These are phyloP conservation scores for Teratosphaeriaceae sp. DNA, from an alignment of 2,329 filamentous ascomycete species.

Conservation along the genomic window DNA sequence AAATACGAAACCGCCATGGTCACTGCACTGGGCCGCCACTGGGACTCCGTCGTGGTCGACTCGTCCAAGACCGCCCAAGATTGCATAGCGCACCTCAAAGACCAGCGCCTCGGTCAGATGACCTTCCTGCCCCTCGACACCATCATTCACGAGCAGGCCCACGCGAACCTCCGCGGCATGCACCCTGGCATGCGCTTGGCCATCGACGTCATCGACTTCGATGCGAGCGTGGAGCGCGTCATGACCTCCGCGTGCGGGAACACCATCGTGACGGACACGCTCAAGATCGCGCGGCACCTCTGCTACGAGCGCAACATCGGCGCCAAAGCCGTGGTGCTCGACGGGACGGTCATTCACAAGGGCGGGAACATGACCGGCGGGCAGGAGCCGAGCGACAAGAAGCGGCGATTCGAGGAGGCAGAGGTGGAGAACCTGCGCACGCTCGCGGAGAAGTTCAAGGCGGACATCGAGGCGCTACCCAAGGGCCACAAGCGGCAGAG, in stretches of 20 bases:
- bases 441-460: slow-evolving; percentile 65
- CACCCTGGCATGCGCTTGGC: slow-evolving; percentile 76
- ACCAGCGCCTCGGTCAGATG: slow-evolving; percentile 78
- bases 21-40: slow-evolving; percentile 84
- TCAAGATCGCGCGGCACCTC: slow-evolving; percentile 80
- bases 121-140: slow-evolving; percentile 97
- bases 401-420: slow-evolving; percentile 73
- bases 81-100: slow-evolving; percentile 89
- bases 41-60: slow-evolving; percentile 91
- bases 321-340: slow-evolving; percentile 88
- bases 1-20: slow-evolving; percentile 92
- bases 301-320: slow-evolving; percentile 79
- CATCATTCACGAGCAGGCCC: slow-evolving; percentile 88
- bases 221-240: slow-evolving; percentile 77
- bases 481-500: slow-evolving; percentile 67
- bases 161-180: slow-evolving; percentile 85
- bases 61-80: slow-evolving; percentile 90
- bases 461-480: slow-evolving; percentile 73
- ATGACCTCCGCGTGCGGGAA: slow-evolving; percentile 94
- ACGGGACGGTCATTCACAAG: slow-evolving; percentile 96
- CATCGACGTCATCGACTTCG: slow-evolving; percentile 94
- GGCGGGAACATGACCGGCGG: slow-evolving; percentile 96
- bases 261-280: slow-evolving; percentile 85
- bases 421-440: slow-evolving; percentile 81
- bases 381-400: slow-evolving; percentile 67